Evolutionary conservation across 2,329 filamentous ascomycete species (phyloP).

Genomic region (Aspergillus caelatus): DNA sequence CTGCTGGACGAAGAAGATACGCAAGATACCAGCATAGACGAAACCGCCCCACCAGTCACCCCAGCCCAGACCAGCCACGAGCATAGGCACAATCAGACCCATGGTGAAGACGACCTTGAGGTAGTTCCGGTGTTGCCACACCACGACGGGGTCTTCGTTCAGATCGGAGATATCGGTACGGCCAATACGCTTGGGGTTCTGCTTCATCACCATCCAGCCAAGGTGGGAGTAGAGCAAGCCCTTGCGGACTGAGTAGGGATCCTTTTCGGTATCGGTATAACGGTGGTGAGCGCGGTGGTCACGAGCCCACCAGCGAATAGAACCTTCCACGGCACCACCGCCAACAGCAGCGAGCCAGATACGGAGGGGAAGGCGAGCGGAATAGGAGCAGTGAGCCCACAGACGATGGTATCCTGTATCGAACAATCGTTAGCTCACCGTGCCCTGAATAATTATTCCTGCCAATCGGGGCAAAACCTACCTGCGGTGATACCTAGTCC

Average conservation of each 20-base stretch:
- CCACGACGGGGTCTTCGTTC: conserved; percentile 81
- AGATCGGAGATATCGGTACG: conserved; percentile 86
- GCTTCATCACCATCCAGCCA: conserved; percentile 92
- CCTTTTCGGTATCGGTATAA: conserved; percentile 90
- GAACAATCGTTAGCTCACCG: conserved; percentile 11
- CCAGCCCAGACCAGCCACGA: conserved; percentile 78
- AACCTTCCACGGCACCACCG: conserved; percentile 81
- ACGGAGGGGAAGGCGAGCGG: conserved; percentile 73
- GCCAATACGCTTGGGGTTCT: conserved; percentile 86
- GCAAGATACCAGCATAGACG: conserved; percentile 81
- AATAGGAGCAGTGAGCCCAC: conserved; percentile 85
- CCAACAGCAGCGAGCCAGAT: conserved; percentile 82
- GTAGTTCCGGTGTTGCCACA: conserved; percentile 88
- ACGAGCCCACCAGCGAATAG: conserved; percentile 85
- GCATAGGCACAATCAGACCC: conserved; percentile 73
- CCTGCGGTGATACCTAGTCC: conserved; percentile 78
- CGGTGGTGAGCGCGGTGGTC: conserved; percentile 87
- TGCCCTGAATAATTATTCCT: not conserved
- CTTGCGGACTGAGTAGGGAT: conserved; percentile 89
- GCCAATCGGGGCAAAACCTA: conserved; percentile 43
- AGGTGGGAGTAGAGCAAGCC: conserved; percentile 81
- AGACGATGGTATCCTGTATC: conserved; percentile 72
- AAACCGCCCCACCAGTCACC: conserved; percentile 80
- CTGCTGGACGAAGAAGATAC: conserved; percentile 88
- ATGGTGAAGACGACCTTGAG: conserved; percentile 77